A percentile compares a stretch with the other conserved stretches of the same genome.
phyloP scores from a whole-genome alignment of 345 rosid species.

The Hirschfeldia incana region DNA sequence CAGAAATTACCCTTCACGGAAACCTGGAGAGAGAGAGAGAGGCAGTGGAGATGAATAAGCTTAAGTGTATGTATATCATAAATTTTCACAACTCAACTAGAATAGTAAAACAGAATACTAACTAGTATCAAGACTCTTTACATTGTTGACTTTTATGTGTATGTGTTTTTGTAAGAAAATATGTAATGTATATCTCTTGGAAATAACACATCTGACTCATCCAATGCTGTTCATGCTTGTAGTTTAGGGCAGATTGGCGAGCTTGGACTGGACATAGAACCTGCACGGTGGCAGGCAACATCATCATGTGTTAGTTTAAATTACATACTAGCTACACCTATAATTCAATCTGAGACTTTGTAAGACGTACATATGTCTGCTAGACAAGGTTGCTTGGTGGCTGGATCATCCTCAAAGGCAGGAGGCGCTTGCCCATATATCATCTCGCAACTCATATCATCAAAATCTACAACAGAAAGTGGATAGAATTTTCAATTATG shows the following conservation, averaged over 20 bases:
- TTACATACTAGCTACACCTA: not conserved
- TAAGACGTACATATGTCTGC: slow-evolving; percentile 36
- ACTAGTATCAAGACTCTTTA: slow-evolving; percentile 5
- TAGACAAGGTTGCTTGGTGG: slow-evolving; percentile 40
- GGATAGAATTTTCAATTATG: not conserved
- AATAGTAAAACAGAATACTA: slow-evolving; percentile 11
- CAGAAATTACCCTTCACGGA: not conserved
- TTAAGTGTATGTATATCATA: slow-evolving; percentile 18
- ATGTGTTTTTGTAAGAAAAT: slow-evolving; percentile 5
- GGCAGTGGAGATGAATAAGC: not conserved
- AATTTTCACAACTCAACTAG: slow-evolving; percentile 13
- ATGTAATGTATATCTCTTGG: slow-evolving; percentile 22
- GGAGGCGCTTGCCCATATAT: slow-evolving; percentile 89
- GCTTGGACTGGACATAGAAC: slow-evolving; percentile 42
- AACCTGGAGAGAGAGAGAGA: not conserved
- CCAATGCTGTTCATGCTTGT: slow-evolving; percentile 26
- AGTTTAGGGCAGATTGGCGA: slow-evolving; percentile 41
- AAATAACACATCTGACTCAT: not conserved
- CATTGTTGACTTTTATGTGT: slow-evolving; percentile 15
- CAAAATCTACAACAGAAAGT: slow-evolving; percentile 63
- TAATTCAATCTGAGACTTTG: not conserved
- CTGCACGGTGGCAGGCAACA: slow-evolving; percentile 26
- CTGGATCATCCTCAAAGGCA: slow-evolving; percentile 71
- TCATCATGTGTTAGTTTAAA: not conserved
- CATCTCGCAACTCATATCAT: slow-evolving; percentile 98